Conservation (phyloP, 805 yeast genomes). For the Lachancea quebecensis region DNA sequence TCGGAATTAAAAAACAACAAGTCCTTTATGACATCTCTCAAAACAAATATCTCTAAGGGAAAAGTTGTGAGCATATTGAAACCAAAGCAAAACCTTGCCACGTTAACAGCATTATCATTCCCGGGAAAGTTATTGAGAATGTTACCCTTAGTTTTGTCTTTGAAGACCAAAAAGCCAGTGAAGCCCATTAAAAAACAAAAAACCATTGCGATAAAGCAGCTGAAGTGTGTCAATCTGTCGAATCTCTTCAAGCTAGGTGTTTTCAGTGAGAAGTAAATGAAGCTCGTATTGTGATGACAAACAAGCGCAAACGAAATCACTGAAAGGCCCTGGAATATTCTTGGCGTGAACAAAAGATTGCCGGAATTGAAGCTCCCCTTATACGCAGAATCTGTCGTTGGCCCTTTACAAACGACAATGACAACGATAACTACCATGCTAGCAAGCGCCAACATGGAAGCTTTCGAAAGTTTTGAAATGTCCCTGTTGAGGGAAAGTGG, state of each 20-base stretch:
- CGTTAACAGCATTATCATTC: constrained; percentile 65
- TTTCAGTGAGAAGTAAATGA: constrained; percentile 77
- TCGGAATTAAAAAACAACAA: constrained; percentile 35
- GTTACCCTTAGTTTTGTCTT: constrained; percentile 76
- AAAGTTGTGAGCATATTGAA: constrained; percentile 87
- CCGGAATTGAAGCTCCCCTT: constrained; percentile 42
- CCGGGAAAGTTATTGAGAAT: constrained; percentile 79
- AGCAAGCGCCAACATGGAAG: constrained; percentile 75
- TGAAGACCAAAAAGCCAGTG: constrained; percentile 70
- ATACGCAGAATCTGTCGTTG: constrained; percentile 41
- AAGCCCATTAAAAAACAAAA: constrained; percentile 75
- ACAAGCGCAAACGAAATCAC: constrained; percentile 93
- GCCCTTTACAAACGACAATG: constrained; percentile 70
- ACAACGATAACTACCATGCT: constrained; percentile 77
- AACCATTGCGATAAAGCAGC: constrained; percentile 73
- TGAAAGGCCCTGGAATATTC: constrained; percentile 83
- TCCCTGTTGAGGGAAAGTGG: constrained; percentile 78
- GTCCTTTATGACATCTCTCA: constrained; percentile 79
- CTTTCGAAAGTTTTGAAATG: constrained; percentile 79
- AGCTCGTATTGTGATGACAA: constrained; percentile 90
- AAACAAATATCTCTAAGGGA: constrained; percentile 85
- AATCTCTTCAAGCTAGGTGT: constrained; percentile 73
- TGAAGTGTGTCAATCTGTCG: constrained; percentile 70
- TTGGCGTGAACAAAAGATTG: constrained; percentile 49
- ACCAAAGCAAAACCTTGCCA: constrained; percentile 88